Evolutionary conservation across 371 early-diverging fungal species (phyloP).

Genomic region (Saksenaea oblongispora): DNA sequence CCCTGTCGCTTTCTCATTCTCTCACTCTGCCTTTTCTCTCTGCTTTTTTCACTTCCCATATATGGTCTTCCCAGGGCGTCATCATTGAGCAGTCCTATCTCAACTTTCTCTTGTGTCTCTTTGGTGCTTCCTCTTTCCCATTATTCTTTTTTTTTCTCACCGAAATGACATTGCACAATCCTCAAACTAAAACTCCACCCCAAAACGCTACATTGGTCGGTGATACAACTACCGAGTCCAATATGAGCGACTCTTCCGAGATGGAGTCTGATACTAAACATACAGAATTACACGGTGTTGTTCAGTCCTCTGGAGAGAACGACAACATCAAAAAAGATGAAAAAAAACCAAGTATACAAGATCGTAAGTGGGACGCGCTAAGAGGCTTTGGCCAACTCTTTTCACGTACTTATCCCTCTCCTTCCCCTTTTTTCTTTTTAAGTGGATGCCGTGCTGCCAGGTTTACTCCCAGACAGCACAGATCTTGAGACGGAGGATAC

Average conservation of each 20-base stretch:
- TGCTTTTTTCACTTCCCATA: neutral
- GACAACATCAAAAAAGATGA: constrained; percentile 16
- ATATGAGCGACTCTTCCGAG: constrained; percentile 22
- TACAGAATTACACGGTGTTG: neutral
- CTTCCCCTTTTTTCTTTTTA: neutral
- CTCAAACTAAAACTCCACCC: constrained; percentile 15
- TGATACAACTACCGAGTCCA: constrained; percentile 17
- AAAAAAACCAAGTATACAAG: constrained; percentile 14
- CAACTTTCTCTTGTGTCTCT: neutral
- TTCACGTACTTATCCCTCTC: neutral
- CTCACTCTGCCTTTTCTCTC: too few species aligned
- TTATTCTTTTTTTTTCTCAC: constrained; percentile 9
- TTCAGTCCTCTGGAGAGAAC: neutral
- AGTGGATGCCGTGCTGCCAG: constrained; percentile 36
- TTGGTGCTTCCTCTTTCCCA: constrained; percentile 12
- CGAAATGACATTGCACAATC: constrained; percentile 19
- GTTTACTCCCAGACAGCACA: constrained; percentile 27
- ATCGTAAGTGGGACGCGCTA: constrained; percentile 4
- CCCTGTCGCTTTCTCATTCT: too few species aligned
- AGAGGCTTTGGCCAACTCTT: too few species aligned
- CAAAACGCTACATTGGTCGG: neutral
- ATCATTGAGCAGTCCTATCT: neutral
- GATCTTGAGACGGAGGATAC: constrained; percentile 54
- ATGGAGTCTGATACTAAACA: constrained; percentile 17
- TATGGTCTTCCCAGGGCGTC: neutral